phyloP scores from a whole-genome alignment of 306 rosid species.

The Quercus suber region DNA sequence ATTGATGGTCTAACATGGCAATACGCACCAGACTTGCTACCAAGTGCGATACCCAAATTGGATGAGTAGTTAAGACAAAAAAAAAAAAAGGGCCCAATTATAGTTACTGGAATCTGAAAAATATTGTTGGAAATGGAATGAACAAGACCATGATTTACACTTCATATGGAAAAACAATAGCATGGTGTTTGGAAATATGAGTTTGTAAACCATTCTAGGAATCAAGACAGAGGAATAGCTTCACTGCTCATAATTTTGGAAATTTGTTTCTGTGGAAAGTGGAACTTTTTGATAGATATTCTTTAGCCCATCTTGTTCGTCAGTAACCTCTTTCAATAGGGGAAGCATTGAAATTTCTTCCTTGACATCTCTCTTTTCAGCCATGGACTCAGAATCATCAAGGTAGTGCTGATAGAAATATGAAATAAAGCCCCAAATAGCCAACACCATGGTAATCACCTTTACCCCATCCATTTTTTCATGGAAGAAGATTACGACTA shows the following conservation, averaged over 20 bases:
- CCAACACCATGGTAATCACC: conserved; percentile 43
- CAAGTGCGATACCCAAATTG: no score
- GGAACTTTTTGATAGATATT: neutral
- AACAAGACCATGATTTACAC: no score
- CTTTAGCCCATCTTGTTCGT: neutral
- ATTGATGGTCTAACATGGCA: no score
- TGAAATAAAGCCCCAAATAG: conserved; percentile 51
- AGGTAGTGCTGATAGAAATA: conserved; percentile 48
- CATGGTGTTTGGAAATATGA: no score
- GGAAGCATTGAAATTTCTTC: neutral
- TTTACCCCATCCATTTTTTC: conserved; percentile 45
- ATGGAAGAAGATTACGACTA: conserved; percentile 45
- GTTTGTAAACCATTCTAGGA: no score
- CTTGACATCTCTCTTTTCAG: neutral
- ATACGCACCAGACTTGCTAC: no score
- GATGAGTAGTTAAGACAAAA: no score
- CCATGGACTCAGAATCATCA: conserved; percentile 16
- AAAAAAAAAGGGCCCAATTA: no score
- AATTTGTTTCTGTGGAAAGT: neutral
- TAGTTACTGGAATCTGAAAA: no score
- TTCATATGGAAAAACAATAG: no score
- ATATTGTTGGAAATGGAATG: no score
- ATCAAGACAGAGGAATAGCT: no score
- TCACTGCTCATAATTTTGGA: neutral
- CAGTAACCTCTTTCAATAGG: neutral